Percentiles rank a stretch among this genome's conserved stretches.
Evolutionary conservation across 2,329 filamentous ascomycete species (phyloP).

Genomic region (Apiospora koreana): DNA sequence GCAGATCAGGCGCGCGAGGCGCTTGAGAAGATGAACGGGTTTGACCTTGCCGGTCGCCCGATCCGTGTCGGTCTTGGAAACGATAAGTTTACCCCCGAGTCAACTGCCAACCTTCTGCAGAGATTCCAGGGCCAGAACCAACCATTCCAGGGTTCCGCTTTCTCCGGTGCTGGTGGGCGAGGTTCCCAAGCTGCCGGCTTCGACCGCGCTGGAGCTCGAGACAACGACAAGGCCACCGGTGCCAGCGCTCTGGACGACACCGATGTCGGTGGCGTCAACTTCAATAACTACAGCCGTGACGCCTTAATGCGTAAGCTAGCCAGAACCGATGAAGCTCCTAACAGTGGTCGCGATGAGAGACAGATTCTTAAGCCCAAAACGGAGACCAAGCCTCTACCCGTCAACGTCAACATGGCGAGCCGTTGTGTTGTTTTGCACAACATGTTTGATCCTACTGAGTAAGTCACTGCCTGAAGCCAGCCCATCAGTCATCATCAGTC

Average conservation of each 20-base stretch:
- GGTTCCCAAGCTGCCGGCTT: conserved; percentile 85
- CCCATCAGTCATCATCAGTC: not conserved
- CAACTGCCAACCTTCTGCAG: conserved; percentile 88
- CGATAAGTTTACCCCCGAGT: conserved; percentile 99
- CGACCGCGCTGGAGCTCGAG: conserved; percentile 85
- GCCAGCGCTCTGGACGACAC: conserved; percentile 96
- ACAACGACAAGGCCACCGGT: conserved; percentile 86
- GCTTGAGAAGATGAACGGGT: conserved; percentile 98
- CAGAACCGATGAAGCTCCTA: conserved; percentile 80
- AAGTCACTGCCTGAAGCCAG: conserved; percentile 45
- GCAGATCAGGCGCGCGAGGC: conserved; percentile 90
- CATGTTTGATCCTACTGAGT: conserved; percentile 93
- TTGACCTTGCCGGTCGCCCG: conserved; percentile 93
- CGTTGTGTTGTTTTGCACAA: conserved; percentile 93
- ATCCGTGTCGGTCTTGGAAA: conserved; percentile 99
- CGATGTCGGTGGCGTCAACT: conserved; percentile 97
- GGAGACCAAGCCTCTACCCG: conserved; percentile 74
- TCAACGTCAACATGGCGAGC: conserved; percentile 89
- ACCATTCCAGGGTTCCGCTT: conserved; percentile 84
- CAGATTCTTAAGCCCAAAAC: conserved; percentile 77
- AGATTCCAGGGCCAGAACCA: conserved; percentile 75
- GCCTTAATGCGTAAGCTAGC: conserved; percentile 98
- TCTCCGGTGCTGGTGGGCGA: conserved; percentile 87
- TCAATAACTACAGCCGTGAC: conserved; percentile 99
- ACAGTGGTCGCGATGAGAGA: conserved; percentile 66